Percentiles rank a stretch among this genome's conserved stretches.
Evolutionary conservation across 2,329 filamentous ascomycete genomes (phyloP).

Genomic region (Phyllosticta paracitricarpa): DNA sequence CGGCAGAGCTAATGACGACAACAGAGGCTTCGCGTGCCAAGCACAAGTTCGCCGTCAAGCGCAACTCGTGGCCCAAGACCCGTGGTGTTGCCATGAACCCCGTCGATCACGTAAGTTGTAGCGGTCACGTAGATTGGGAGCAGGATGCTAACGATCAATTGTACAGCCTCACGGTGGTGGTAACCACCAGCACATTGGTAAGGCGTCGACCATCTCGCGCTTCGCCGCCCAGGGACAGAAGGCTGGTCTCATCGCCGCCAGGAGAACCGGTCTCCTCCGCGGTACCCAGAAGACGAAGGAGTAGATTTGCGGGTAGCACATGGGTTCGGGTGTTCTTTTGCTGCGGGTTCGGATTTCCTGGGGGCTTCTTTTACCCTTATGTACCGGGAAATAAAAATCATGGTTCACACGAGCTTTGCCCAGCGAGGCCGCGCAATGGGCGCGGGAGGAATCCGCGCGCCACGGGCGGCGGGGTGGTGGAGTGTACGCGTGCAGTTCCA

Average conservation of each 20-base stretch:
- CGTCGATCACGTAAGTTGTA: slow-evolving; percentile 71
- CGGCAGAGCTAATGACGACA: slow-evolving; percentile 30
- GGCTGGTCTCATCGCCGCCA: slow-evolving; percentile 99
- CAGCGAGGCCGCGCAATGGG: slow-evolving; percentile 2
- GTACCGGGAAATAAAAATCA: slow-evolving; percentile 12
- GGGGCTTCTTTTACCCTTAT: slow-evolving; percentile 11
- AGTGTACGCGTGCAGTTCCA: not conserved
- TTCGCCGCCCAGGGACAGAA: slow-evolving; percentile 98
- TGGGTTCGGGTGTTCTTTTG: slow-evolving; percentile 14
- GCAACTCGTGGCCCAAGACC: slow-evolving; percentile 99
- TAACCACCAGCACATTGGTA: slow-evolving; percentile 99
- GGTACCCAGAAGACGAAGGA: slow-evolving; percentile 99
- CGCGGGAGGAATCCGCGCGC: not conserved
- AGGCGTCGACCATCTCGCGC: slow-evolving; percentile 98
- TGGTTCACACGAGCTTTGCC: slow-evolving; percentile 10
- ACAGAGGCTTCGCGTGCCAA: slow-evolving; percentile 97
- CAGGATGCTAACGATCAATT: slow-evolving; percentile 19
- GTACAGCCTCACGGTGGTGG: slow-evolving; percentile 51
- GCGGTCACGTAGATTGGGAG: slow-evolving; percentile 13
- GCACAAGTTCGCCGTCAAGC: slow-evolving; percentile 99
- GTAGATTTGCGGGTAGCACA: slow-evolving; percentile 21
- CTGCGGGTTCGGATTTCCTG: slow-evolving; percentile 12
- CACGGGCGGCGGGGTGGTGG: not conserved
- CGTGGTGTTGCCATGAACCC: slow-evolving; percentile 99
- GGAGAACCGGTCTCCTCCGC: slow-evolving; percentile 98